A percentile compares a stretch with the other conserved stretches of the same genome.
These are phyloP conservation scores for Lactarius evosmus DNA, from an alignment of 768 basidiomycete genomes.

Conservation along the genomic window DNA sequence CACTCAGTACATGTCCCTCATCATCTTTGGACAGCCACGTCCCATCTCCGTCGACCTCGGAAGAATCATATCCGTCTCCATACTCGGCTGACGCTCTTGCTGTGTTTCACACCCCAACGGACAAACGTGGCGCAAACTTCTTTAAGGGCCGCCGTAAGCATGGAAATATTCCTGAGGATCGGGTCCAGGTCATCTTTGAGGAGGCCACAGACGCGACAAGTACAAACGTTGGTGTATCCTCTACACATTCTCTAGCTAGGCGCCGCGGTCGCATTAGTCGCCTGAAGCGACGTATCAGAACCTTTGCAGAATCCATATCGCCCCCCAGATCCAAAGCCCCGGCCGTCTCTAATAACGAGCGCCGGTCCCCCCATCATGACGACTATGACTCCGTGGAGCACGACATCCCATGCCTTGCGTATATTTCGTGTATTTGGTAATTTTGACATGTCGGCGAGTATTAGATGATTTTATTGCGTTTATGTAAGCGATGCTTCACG, in stretches of 20 bases:
- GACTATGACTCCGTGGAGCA: conserved; percentile 6
- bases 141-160: conserved; percentile 1
- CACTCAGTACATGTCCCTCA: not conserved
- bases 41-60: conserved; percentile 11
- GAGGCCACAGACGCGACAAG: conserved; percentile 2
- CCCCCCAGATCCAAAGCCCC: conserved; percentile 4
- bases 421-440: conserved; percentile 20
- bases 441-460: not conserved
- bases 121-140: not conserved
- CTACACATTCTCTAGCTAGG: not conserved
- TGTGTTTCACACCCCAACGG: not conserved
- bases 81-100: conserved; percentile 17
- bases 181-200: not conserved
- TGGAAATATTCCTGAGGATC: not conserved
- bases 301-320: not conserved
- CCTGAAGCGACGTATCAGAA: conserved; percentile 8
- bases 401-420: conserved; percentile 25
- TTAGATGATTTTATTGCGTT: not conserved
- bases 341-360: not conserved
- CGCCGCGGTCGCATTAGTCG: not conserved
- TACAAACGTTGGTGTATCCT: not conserved
- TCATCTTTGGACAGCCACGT: not conserved
- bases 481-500: conserved; percentile 1
- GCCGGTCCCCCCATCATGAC: not conserved
- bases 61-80: conserved; percentile 22